These are phyloP conservation scores for Metschnikowia cerradonensis DNA, from an alignment of 805 yeast species.

Conservation along the genomic window DNA sequence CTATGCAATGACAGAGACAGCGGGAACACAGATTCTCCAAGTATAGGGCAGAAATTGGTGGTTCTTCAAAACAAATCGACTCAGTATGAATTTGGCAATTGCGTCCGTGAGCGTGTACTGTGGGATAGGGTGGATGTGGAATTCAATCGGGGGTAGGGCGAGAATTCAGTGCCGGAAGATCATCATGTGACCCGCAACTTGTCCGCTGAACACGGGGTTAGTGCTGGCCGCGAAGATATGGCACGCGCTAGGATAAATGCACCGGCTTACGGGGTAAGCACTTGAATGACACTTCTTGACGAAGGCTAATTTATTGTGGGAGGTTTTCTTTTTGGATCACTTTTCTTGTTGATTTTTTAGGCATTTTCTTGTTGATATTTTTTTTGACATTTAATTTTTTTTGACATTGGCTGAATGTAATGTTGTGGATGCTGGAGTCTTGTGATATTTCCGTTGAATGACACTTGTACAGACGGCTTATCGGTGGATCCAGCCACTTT, in stretches of 20 bases:
- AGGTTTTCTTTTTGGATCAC: no score
- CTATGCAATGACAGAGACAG: background rate
- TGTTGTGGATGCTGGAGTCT: no score
- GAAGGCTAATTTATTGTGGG: no score
- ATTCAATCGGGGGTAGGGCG: constrained; percentile 1
- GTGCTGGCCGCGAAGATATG: background rate
- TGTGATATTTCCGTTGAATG: no score
- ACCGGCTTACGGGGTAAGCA: background rate
- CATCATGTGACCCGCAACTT: constrained; percentile 2
- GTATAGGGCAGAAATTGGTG: background rate
- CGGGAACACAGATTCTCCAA: background rate
- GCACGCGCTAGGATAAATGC: background rate
- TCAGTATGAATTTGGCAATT: background rate
- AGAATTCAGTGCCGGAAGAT: background rate
- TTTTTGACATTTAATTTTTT: no score
- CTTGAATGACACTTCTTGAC: no score
- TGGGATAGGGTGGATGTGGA: background rate
- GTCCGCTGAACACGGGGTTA: background rate
- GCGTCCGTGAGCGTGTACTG: background rate
- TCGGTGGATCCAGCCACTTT: no score
- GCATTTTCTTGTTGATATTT: no score
- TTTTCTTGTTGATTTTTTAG: no score
- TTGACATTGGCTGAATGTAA: no score
- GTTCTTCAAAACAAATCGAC: background rate
- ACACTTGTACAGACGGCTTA: no score